These are phyloP conservation scores for Epichloe coenophiala DNA, from an alignment of 2,329 filamentous ascomycete species.

Conservation along the genomic window DNA sequence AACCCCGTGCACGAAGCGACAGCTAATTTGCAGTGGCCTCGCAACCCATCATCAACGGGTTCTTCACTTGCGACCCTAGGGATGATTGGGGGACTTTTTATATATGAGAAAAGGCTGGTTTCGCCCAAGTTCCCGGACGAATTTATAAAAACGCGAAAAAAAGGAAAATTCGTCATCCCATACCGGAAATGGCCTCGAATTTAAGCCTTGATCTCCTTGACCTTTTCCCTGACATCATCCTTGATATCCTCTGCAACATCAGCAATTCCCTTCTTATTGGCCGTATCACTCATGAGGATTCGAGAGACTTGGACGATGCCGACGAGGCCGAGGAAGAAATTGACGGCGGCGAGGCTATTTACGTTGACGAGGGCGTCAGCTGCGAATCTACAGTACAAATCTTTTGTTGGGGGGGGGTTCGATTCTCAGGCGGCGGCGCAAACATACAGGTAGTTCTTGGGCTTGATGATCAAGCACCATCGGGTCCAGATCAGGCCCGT, in stretches of 20 bases:
- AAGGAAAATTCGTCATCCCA: neutral
- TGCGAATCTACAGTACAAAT: too few species aligned
- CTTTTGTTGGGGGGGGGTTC: neutral
- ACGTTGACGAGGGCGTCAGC: neutral
- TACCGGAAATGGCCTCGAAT: neutral
- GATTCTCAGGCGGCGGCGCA: neutral
- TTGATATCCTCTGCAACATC: constrained; percentile 26
- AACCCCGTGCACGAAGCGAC: neutral
- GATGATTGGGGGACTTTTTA: accelerated
- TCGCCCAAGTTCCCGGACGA: too few species aligned
- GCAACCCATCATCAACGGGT: too few species aligned
- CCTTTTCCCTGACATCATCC: constrained; percentile 22
- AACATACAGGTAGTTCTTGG: constrained; percentile 73
- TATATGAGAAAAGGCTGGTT: too few species aligned
- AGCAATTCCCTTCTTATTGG: constrained; percentile 37
- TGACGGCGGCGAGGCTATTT: constrained; percentile 75
- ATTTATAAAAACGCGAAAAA: too few species aligned
- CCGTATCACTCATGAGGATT: constrained; percentile 54
- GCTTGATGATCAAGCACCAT: constrained; percentile 96
- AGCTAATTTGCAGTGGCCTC: neutral
- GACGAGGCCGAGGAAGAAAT: constrained; percentile 92
- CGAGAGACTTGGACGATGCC: constrained; percentile 70
- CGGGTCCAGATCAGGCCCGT: constrained; percentile 96
- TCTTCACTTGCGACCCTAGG: too few species aligned
- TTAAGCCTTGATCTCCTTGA: constrained; percentile 11